Conservation (phyloP, 2,329 filamentous ascomycete species). For the Sclerotinia subarctica region DNA sequence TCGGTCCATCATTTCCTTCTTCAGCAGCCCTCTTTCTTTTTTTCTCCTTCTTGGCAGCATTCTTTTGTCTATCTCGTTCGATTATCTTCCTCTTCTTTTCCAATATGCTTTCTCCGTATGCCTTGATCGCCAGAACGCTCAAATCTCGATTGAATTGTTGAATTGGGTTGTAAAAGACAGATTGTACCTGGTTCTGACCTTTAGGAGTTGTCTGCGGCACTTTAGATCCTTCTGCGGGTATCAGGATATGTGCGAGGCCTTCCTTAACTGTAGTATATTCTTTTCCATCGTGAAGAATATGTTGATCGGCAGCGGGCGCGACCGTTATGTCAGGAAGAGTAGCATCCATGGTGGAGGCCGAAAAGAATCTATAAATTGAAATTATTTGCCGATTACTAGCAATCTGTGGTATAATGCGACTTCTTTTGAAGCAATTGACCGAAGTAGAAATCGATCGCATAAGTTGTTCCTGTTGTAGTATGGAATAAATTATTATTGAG, state of each 20-base stretch:
- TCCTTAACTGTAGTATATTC: conserved; percentile 62
- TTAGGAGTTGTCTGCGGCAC: conserved; percentile 44
- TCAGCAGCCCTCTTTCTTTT: conserved; percentile 46
- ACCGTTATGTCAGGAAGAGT: conserved; percentile 33
- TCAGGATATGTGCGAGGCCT: conserved; percentile 65
- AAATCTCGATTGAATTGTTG: conserved; percentile 98
- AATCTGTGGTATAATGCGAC: neutral
- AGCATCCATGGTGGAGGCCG: conserved; percentile 2
- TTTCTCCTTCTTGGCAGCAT: conserved; percentile 44
- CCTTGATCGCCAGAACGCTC: conserved; percentile 87
- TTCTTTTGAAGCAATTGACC: conserved; percentile 13
- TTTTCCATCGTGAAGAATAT: conserved; percentile 46
- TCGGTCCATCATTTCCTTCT: conserved; percentile 33
- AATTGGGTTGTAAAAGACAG: conserved; percentile 98
- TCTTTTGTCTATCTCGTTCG: conserved; percentile 42
- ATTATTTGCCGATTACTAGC: neutral
- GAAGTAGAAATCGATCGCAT: conserved; percentile 8
- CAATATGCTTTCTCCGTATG: conserved; percentile 70
- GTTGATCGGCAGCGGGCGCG: conserved; percentile 35
- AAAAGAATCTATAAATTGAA: neutral
- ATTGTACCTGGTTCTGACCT: conserved; percentile 60
- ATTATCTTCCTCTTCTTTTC: conserved; percentile 46
- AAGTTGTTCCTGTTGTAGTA: neutral
- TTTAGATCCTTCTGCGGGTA: conserved; percentile 52
- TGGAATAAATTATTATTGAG: neutral